Evolutionary conservation across 2,329 filamentous ascomycete species (phyloP).

Genomic region (Apiospora hydei): DNA sequence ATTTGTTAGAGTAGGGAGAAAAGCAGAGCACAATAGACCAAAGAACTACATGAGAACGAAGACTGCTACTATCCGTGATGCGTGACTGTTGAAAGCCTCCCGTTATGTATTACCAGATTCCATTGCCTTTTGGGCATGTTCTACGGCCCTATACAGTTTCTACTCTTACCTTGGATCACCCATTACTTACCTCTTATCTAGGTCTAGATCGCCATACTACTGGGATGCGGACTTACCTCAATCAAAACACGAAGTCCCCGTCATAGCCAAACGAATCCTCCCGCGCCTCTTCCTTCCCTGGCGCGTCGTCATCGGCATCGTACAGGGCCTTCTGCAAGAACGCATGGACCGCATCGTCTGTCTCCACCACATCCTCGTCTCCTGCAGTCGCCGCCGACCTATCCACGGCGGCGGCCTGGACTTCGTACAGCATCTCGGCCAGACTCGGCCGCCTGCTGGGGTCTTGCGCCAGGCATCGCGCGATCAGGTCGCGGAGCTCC

Average conservation of each 20-base stretch:
- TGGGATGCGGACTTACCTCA: not conserved
- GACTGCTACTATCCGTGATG: not conserved
- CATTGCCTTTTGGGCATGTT: not conserved
- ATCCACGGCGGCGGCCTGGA: not conserved
- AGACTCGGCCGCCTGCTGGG: not conserved
- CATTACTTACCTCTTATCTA: not conserved
- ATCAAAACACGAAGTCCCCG: not conserved
- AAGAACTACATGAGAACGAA: not conserved
- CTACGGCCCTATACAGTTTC: not conserved
- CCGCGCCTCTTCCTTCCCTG: not conserved
- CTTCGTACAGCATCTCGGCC: not conserved
- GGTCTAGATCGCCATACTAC: not conserved
- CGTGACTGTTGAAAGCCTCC: not conserved
- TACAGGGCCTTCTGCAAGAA: slow-evolving; percentile 1
- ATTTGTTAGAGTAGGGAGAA: not conserved
- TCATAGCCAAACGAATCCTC: not conserved
- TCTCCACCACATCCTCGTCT: not conserved
- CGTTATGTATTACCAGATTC: not conserved
- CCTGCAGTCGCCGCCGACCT: not conserved
- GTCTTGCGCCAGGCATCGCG: slow-evolving; percentile 5
- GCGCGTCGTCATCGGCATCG: not conserved
- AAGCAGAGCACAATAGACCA: not conserved
- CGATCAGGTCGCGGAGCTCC: not conserved
- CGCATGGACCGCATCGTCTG: not conserved
- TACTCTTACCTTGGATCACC: not conserved